These are phyloP conservation scores for Boletus eberwhitei DNA, from an alignment of 768 basidiomycete species.

Conservation along the genomic window DNA sequence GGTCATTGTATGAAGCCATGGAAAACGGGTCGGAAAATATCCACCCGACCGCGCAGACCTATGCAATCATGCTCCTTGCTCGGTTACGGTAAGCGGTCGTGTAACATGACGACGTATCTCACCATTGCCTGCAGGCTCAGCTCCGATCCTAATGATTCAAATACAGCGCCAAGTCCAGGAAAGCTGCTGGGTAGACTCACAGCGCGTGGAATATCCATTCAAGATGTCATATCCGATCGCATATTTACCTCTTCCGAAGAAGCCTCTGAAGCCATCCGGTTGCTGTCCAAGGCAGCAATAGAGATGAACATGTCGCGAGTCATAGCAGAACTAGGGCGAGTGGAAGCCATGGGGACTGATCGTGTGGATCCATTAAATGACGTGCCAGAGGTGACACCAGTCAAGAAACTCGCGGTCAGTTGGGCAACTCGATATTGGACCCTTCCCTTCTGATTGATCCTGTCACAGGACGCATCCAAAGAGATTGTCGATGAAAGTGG, in stretches of 20 bases:
- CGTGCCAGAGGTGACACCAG: constrained; percentile 64
- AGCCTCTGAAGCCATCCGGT: constrained; percentile 50
- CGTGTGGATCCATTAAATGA: constrained; percentile 42
- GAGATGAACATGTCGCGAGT: constrained; percentile 48
- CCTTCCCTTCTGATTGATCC: neutral
- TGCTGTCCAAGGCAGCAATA: constrained; percentile 59
- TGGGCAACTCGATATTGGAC: neutral
- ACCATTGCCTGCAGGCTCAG: constrained; percentile 35
- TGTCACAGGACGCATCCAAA: constrained; percentile 14
- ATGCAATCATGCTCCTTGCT: constrained; percentile 64
- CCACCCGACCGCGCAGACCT: constrained; percentile 54
- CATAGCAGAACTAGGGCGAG: constrained; percentile 54
- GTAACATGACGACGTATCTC: constrained; percentile 4
- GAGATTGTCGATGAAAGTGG: constrained; percentile 20
- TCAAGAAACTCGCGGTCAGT: constrained; percentile 45
- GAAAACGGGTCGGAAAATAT: constrained; percentile 47
- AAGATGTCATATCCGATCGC: constrained; percentile 56
- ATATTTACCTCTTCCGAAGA: constrained; percentile 52
- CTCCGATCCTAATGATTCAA: constrained; percentile 28
- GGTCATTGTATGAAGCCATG: constrained; percentile 57
- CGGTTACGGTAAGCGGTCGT: constrained; percentile 45
- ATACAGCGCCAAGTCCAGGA: constrained; percentile 13
- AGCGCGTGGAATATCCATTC: constrained; percentile 47
- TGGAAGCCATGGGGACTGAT: constrained; percentile 43
- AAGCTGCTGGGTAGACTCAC: constrained; percentile 45